Conservation (phyloP, 129 eudicot genomes). For the Tagetes erecta region DNA sequence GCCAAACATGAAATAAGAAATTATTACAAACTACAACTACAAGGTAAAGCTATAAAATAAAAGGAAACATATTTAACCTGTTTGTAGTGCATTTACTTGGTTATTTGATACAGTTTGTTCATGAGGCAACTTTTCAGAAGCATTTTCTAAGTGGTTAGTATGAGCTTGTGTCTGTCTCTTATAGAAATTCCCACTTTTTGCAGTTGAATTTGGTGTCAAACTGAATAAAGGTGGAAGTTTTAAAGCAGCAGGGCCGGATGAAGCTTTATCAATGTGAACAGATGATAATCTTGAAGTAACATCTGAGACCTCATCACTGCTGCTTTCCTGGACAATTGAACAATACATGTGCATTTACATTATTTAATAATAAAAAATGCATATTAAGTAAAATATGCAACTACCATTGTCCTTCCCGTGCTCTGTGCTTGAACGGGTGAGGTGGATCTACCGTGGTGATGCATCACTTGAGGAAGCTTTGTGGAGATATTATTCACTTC, state of each 20-base stretch:
- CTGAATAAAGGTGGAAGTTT: conserved; percentile 94
- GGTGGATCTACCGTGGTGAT: conserved; percentile 53
- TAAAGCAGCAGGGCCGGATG: conserved; percentile 64
- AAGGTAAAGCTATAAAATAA: background rate
- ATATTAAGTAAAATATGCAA: background rate
- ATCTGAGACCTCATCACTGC: conserved; percentile 67
- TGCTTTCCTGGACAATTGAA: conserved; percentile 63
- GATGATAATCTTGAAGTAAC: conserved; percentile 65
- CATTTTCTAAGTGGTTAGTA: conserved; percentile 46
- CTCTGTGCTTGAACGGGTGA: conserved; percentile 75
- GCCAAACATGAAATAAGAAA: conserved; percentile 25
- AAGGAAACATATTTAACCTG: conserved; percentile 48
- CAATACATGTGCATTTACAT: conserved; percentile 22
- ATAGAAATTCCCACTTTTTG: conserved; percentile 69
- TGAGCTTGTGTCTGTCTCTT: conserved; percentile 54
- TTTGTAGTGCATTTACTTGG: conserved; percentile 56
- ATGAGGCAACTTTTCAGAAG: conserved; percentile 48
- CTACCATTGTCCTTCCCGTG: conserved; percentile 81
- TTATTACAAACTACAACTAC: conserved; percentile 2
- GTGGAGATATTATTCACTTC: conserved; percentile 75
- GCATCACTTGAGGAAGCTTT: conserved; percentile 56
- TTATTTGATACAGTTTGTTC: conserved; percentile 55
- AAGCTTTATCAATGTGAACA: conserved; percentile 71
- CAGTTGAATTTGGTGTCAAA: conserved; percentile 77
- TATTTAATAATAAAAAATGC: background rate